Evolutionary conservation across 345 rosid genomes (phyloP).

Genomic region (Camelina laxa): DNA sequence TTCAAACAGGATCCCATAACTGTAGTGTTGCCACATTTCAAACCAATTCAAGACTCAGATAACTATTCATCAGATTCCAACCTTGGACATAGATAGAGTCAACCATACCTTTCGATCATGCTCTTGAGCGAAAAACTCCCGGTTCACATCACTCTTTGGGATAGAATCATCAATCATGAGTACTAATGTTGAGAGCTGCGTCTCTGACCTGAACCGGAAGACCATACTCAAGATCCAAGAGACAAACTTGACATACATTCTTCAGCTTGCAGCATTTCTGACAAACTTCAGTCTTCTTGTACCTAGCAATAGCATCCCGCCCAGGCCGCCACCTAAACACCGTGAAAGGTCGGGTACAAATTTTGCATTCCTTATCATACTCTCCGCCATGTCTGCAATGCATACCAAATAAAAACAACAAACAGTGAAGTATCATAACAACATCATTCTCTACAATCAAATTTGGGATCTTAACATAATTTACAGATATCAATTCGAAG

Average conservation of each 20-base stretch:
- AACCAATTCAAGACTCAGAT: not conserved
- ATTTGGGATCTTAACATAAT: not conserved
- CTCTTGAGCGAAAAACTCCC: slow-evolving; percentile 95
- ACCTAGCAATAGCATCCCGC: slow-evolving; percentile 83
- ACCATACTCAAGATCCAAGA: slow-evolving; percentile 92
- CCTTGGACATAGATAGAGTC: not conserved
- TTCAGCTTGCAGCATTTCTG: slow-evolving; percentile 94
- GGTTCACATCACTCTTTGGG: slow-evolving; percentile 90
- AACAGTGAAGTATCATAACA: no score
- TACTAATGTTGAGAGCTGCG: slow-evolving; percentile 74
- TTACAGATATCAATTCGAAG: slow-evolving; percentile 3
- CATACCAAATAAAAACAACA: not conserved
- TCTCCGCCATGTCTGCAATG: slow-evolving; percentile 69
- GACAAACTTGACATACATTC: slow-evolving; percentile 96
- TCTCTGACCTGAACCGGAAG: slow-evolving; percentile 96
- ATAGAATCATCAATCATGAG: slow-evolving; percentile 87
- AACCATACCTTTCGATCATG: slow-evolving; percentile 79
- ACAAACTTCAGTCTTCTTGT: slow-evolving; percentile 88
- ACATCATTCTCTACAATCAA: not conserved
- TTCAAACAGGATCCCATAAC: no score
- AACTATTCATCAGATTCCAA: no score
- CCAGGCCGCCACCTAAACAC: slow-evolving; percentile 98
- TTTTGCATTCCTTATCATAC: slow-evolving; percentile 96
- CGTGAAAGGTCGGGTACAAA: slow-evolving; percentile 91
- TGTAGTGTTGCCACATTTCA: not conserved